These are phyloP conservation scores for Rhododendron molle DNA, from an alignment of 148 eudicot genomes.

Conservation along the genomic window DNA sequence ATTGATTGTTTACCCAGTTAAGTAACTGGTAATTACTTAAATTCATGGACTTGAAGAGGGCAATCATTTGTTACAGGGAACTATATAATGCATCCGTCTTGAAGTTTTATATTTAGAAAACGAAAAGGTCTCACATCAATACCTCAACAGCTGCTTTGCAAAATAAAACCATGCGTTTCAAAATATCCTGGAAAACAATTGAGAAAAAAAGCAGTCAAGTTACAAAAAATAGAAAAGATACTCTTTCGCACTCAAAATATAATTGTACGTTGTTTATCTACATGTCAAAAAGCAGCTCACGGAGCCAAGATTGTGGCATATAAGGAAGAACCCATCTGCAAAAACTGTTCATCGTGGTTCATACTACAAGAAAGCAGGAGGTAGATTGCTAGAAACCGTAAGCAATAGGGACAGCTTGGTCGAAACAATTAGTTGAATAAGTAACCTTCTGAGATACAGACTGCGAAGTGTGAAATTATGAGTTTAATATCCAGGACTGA, in stretches of 20 bases:
- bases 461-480: not conserved
- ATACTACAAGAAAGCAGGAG: not conserved
- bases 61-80: not conserved
- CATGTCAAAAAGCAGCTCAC: not conserved
- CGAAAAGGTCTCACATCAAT: constrained; percentile 12
- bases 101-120: not conserved
- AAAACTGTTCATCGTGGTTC: not conserved
- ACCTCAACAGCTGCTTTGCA: constrained; percentile 99
- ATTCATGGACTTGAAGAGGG: not conserved
- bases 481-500: not conserved
- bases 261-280: not conserved
- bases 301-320: not conserved
- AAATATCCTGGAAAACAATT: constrained; percentile 60
- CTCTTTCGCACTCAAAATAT: not conserved
- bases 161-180: constrained; percentile 88
- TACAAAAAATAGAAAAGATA: not conserved
- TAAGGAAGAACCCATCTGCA: not conserved
- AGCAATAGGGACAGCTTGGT: not conserved
- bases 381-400: not conserved
- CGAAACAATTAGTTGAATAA: not conserved
- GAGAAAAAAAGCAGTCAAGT: not conserved
- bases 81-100: not conserved
- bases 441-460: not conserved
- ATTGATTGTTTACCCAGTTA: not conserved
- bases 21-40: not conserved